Base-by-base conservation (phyloP, 2,329 filamentous ascomycete species). In the Triangularia verruculosa region DNA sequence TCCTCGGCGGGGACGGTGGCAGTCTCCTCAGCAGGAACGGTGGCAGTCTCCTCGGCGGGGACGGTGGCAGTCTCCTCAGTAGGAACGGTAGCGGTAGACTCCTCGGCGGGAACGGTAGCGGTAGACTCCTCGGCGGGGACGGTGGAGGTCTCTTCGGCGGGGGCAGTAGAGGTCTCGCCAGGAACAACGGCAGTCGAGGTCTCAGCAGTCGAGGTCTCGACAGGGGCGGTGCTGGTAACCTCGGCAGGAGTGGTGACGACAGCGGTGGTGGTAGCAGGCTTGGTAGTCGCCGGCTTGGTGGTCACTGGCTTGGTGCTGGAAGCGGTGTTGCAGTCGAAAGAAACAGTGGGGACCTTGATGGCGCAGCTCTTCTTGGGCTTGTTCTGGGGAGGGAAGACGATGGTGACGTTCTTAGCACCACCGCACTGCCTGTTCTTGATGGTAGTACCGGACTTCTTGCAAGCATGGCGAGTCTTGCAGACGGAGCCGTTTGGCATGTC, bases 371-470 rank as follows among this genome's bases (percentile, higher is more conserved):
- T 77, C 74, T 86, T 82, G 64, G 80, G 74, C 72, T 83, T 82
- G 67, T 82, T 76, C 73, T 89, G 86, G 64, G 85, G 77, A 68
- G 85, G 83, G 77, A 82, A 86, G 75, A 87, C 78, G 74, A 97
- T 88, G 61, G 85, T 87, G 66, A 97, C 92, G 63, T 86, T 88
- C 74, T 84, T 92, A 68, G 94, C 93, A 77, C 93, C 93, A 85
- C 93, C 94, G 76, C 94, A 98, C 83, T 97, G 92, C 66, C 81
- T 86, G 85, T 97, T 97, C 78, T 86, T 79, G 71, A 97, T 82
- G 55, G 83, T 85, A 64, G 86, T 88, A 72, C 91, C 91, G 15
- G 82, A 79, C 61, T 83, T 80, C 68, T 82, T 85, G 85, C 92
- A 96, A 59, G 82, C 74, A 68, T 85, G 80, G 67, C 86, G 87